A percentile compares a stretch with the other conserved stretches of the same genome.
phyloP scores from a whole-genome alignment of 2,329 filamentous ascomycete genomes.

The Thelonectria olida region DNA sequence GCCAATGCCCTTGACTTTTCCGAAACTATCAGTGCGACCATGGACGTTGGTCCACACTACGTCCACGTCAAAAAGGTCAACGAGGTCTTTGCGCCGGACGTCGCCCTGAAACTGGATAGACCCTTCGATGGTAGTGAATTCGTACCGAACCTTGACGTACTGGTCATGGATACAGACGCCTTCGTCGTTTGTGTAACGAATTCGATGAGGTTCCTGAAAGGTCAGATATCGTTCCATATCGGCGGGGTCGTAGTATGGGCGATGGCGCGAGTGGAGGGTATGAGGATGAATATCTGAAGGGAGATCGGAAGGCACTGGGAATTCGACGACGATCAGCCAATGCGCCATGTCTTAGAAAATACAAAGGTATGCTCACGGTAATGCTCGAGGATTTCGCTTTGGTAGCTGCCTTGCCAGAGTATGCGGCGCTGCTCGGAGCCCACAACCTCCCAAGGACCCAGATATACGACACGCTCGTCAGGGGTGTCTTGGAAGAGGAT shows the following conservation, averaged over 20 bases:
- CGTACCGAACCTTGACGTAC: conserved; percentile 58
- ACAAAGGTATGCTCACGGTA: conserved; percentile 50
- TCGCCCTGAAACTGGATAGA: conserved; percentile 61
- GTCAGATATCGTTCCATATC: conserved; percentile 60
- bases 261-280: conserved; percentile 60
- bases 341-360: neutral
- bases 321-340: conserved; percentile 16
- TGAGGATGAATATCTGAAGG: conserved; percentile 57
- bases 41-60: conserved; percentile 62
- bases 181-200: conserved; percentile 58
- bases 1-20: conserved; percentile 59
- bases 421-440: conserved; percentile 58
- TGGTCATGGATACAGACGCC: conserved; percentile 59
- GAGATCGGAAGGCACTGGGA: conserved; percentile 55
- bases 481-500: conserved; percentile 60
- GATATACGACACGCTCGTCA: conserved; percentile 59
- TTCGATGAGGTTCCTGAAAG: conserved; percentile 58
- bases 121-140: conserved; percentile 58
- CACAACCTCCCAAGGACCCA: conserved; percentile 63
- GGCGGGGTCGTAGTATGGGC: conserved; percentile 58
- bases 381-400: conserved; percentile 61
- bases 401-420: conserved; percentile 63
- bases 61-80: conserved; percentile 63
- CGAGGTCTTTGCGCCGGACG: conserved; percentile 55
- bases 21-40: conserved; percentile 59